Conservation (phyloP, 2,329 filamentous ascomycete genomes). For the Sodiomyces alkalinus region DNA sequence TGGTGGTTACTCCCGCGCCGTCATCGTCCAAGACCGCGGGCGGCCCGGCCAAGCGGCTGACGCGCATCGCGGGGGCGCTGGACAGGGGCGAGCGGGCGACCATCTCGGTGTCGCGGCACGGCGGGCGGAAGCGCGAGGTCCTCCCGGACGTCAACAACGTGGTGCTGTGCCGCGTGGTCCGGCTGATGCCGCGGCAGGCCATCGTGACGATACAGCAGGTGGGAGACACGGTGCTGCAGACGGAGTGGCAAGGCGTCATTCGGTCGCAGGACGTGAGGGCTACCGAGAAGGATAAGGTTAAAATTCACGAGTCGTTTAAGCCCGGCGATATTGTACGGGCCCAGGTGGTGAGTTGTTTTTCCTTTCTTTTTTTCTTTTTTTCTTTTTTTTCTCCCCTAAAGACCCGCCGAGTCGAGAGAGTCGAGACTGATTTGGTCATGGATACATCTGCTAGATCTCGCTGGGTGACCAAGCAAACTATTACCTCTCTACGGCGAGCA, state of each 20-base stretch:
- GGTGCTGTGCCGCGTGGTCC: constrained; percentile 73
- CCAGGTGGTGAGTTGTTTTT: constrained; percentile 47
- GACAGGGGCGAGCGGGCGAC: constrained; percentile 29
- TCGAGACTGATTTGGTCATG: constrained; percentile 2
- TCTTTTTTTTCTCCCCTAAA: neutral
- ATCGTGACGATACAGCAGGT: constrained; percentile 78
- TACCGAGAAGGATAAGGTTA: constrained; percentile 90
- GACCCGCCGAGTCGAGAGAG: neutral
- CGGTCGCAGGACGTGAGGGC: constrained; percentile 82
- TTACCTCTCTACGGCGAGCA: constrained; percentile 82
- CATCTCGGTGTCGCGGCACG: constrained; percentile 38
- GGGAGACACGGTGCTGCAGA: constrained; percentile 53
- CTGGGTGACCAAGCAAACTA: constrained; percentile 90
- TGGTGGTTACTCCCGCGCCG: constrained; percentile 34
- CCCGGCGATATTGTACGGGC: constrained; percentile 87
- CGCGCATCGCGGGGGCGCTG: constrained; percentile 34
- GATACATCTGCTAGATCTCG: constrained; percentile 43
- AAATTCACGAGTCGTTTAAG: constrained; percentile 78
- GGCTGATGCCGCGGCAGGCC: constrained; percentile 73
- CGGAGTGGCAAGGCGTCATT: constrained; percentile 75
- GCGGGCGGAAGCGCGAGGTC: constrained; percentile 45
- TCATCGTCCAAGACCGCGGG: constrained; percentile 20
- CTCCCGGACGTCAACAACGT: constrained; percentile 68
- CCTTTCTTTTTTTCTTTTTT: constrained; percentile 3
- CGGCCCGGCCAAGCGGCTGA: constrained; percentile 42